Conservation (phyloP, 2,329 filamentous ascomycete species). For the Seiridium unicorne region DNA sequence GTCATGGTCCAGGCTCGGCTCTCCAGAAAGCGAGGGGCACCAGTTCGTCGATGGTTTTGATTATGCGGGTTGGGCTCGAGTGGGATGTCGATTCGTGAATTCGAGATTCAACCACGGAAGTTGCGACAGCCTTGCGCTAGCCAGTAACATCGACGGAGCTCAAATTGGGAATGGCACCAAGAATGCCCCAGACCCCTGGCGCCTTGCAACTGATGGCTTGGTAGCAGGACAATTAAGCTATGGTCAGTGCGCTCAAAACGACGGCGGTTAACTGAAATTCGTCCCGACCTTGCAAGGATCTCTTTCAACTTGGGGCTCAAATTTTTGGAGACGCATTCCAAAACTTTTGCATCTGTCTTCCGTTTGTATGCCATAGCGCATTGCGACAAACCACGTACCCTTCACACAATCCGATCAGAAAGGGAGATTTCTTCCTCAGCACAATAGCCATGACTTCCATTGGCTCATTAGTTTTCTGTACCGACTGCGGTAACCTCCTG, state of each 20-base stretch:
- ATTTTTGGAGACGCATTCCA: slow-evolving; percentile 2
- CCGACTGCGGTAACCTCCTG: slow-evolving; percentile 85
- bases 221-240: background rate
- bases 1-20: too few species aligned
- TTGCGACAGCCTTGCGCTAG: slow-evolving; percentile 13
- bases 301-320: background rate
- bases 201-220: background rate
- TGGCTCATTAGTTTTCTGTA: slow-evolving; percentile 90
- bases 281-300: background rate
- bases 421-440: background rate
- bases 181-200: background rate
- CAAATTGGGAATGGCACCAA: background rate
- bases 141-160: background rate
- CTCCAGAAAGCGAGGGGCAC: too few species aligned
- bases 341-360: background rate
- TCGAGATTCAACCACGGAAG: background rate
- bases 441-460: slow-evolving; percentile 71
- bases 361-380: too few species aligned
- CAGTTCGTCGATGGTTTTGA: background rate
- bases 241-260: background rate
- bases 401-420: too few species aligned
- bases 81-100: background rate
- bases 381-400: too few species aligned
- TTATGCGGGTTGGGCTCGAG: background rate
- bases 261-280: too few species aligned